Conservation (phyloP, 163 green algal species). For the Chlorella variabilis region DNA sequence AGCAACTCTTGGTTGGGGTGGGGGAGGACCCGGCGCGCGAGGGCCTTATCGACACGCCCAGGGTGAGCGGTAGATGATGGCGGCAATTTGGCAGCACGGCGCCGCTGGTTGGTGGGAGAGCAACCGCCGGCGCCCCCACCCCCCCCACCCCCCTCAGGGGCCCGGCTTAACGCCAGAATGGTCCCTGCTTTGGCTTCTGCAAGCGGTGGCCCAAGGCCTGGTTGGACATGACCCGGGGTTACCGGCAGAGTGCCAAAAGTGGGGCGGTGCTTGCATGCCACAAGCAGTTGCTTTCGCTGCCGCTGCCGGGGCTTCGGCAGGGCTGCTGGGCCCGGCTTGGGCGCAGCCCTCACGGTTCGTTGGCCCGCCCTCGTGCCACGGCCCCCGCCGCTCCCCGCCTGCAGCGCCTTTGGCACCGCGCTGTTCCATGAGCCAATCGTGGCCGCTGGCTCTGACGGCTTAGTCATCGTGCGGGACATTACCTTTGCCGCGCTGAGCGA, state of each 20-base stretch:
- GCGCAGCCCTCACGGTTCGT: no score
- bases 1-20: slow-evolving; percentile 62
- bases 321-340: no score
- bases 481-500: slow-evolving; percentile 83
- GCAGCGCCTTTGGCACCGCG: slow-evolving; percentile 71
- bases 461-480: slow-evolving; percentile 94
- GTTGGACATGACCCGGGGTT: slow-evolving; percentile 74
- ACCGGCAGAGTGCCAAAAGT: slow-evolving; percentile 61
- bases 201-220: slow-evolving; percentile 89
- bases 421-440: slow-evolving; percentile 83
- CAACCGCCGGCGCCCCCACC: neutral
- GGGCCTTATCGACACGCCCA: slow-evolving; percentile 77
- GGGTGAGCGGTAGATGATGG: slow-evolving; percentile 51
- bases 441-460: slow-evolving; percentile 52
- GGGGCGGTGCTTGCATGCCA: neutral
- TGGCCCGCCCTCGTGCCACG: neutral
- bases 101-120: no score
- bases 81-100: no score
- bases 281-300: no score
- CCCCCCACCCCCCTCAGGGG: neutral
- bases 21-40: slow-evolving; percentile 74
- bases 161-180: neutral
- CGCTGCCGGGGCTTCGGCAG: no score
- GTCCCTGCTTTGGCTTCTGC: no score
- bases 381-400: neutral